Base-by-base conservation (phyloP, 495 filamentous ascomycete genomes). In the Talaromyces wortmannii region DNA sequence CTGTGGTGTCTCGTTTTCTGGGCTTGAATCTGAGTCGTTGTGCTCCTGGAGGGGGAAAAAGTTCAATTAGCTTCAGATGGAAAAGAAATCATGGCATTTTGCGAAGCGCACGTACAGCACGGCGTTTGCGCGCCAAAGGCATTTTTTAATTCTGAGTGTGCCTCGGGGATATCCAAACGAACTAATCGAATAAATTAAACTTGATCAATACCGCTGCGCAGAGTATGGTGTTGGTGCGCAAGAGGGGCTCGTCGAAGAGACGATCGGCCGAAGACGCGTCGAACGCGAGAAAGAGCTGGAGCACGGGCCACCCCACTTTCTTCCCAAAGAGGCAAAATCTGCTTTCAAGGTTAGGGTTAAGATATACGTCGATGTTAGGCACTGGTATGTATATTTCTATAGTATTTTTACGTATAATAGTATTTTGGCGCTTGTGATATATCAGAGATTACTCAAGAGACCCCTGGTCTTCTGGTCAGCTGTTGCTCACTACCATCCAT, bases 41-140 rank as follows among this genome's bases (percentile, higher is more conserved):
- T 45, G 13, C 23, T 23, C 23, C 23, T 23, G 23, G 23, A 23
- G 23, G 1, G 23, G 4, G 4, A 23, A 23, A 23, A 23, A 23
- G 23, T 23, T 23, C 23, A 23, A 23, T 23, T 23, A 23, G 23
- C 23, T 23, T 23, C 23, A 4, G 23, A 23, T 23, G 23, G 4
- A 23, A 23, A 23, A 4, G 23, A 23, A 23, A 23, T 23, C 4
- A 40, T 16, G 45, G 31, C 23, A 6, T 44, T 42, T 29, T 45
- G 16, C 30, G 7, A 30, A 17, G 11, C 44, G 12, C n/a, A 57
- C 64, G 31, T 69, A 77, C 73, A 46, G 68, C 67, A 50, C 63
- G 63, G 57, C 72, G 65, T 65, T 75, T 75, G 49, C 69, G 72
- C 23, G 57, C 40, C 13, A 62, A 57, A 44, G 68, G 65, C 73